phyloP scores from a whole-genome alignment of 805 yeast species.

The Saccharomyces mikatae region DNA sequence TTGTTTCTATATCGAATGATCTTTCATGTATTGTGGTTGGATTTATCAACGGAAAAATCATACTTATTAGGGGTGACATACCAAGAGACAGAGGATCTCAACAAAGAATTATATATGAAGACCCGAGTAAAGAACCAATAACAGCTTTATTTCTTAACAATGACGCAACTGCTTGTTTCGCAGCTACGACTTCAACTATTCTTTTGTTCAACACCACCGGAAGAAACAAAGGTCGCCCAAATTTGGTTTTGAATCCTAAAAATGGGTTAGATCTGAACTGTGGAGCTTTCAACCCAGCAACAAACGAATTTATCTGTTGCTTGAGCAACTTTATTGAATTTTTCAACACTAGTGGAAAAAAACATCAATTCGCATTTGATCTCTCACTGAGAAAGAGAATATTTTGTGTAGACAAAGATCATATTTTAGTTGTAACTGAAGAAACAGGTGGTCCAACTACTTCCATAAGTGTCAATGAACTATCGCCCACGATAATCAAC shows the following conservation, averaged over 20 bases:
- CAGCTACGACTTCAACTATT: slow-evolving; percentile 66
- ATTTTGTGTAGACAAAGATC: slow-evolving; percentile 42
- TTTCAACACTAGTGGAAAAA: slow-evolving; percentile 49
- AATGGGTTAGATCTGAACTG: slow-evolving; percentile 39
- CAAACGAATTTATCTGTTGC: slow-evolving; percentile 55
- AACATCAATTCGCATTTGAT: slow-evolving; percentile 48
- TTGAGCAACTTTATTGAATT: slow-evolving; percentile 54
- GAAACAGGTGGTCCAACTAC: slow-evolving; percentile 31
- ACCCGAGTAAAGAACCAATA: slow-evolving; percentile 56
- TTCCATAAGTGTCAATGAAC: slow-evolving; percentile 25
- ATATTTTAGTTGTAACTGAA: slow-evolving; percentile 54
- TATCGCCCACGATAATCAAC: slow-evolving; percentile 35
- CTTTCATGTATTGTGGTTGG: slow-evolving; percentile 25
- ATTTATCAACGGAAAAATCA: slow-evolving; percentile 56
- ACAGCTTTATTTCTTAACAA: slow-evolving; percentile 59
- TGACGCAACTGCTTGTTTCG: slow-evolving; percentile 49
- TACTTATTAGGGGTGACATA: slow-evolving; percentile 80
- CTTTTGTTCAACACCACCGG: slow-evolving; percentile 72
- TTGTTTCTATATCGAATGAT: slow-evolving; percentile 19
- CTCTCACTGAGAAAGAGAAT: slow-evolving; percentile 42
- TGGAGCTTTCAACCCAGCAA: slow-evolving; percentile 34
- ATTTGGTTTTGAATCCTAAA: slow-evolving; percentile 35
- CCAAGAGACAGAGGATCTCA: slow-evolving; percentile 83
- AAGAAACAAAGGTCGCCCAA: slow-evolving; percentile 61
- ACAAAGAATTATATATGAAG: slow-evolving; percentile 70